Percentiles rank a stretch among this genome's conserved stretches.
Conservation (phyloP, 495 filamentous ascomycete genomes). For the Xylaria flabelliformis region DNA sequence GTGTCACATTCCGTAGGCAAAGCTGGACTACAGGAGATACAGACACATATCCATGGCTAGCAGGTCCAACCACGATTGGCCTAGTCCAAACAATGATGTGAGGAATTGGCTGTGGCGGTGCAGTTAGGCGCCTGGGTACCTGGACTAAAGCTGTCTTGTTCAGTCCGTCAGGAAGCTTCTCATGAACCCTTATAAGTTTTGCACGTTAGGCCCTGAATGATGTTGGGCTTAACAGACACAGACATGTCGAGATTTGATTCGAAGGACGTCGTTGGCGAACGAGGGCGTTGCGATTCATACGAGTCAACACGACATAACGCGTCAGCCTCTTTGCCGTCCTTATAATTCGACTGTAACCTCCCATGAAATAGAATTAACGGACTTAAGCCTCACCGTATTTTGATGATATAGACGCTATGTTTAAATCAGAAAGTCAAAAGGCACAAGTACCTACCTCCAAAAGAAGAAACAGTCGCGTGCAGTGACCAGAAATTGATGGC, state of each 20-base stretch:
- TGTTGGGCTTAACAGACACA: background rate
- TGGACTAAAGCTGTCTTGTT: background rate
- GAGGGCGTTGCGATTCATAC: background rate
- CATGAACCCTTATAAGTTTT: background rate
- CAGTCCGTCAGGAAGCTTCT: background rate
- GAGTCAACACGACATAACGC: background rate
- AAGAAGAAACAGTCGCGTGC: no score
- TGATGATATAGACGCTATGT: background rate
- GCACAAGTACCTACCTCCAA: no score
- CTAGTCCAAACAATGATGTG: background rate
- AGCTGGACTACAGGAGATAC: background rate
- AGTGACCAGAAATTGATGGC: no score
- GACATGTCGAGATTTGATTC: background rate
- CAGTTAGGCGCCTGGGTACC: background rate
- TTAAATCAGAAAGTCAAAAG: background rate
- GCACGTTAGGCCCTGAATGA: background rate
- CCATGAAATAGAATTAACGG: background rate
- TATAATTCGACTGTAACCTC: background rate
- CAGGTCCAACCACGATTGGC: background rate
- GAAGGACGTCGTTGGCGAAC: background rate
- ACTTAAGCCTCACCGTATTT: background rate
- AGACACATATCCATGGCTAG: background rate
- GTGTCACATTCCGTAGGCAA: background rate
- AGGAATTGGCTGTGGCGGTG: conserved; percentile 6
- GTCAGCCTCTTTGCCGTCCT: background rate